Conservation (phyloP, 208 protist species). For the Lotmaria passim region DNA sequence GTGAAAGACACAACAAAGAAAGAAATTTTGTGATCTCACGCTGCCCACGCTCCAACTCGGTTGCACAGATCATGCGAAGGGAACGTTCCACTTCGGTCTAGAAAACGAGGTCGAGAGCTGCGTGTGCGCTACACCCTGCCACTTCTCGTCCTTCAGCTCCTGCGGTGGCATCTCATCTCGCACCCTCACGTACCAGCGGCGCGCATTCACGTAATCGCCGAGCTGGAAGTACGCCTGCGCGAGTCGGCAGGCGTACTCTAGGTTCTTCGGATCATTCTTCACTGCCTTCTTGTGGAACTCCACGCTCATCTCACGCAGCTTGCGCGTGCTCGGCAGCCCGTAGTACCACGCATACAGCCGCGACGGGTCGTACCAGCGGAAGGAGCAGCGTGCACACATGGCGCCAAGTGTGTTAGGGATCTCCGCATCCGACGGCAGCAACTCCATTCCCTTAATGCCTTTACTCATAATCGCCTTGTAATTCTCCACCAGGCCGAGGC, state of each 20-base stretch:
- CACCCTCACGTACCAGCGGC: conserved; percentile 83
- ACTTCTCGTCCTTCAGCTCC: conserved; percentile 74
- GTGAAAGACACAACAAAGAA: conserved; percentile 9
- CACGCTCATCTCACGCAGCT: conserved; percentile 59
- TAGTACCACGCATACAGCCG: conserved; percentile 60
- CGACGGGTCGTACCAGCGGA: conserved; percentile 75
- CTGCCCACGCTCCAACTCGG: too few species aligned
- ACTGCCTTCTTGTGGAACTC: conserved; percentile 64
- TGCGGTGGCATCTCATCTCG: conserved; percentile 86
- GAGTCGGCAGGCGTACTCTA: conserved; percentile 84
- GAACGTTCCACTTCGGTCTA: conserved; percentile 83
- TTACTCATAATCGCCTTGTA: conserved; percentile 81
- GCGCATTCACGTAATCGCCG: conserved; percentile 74
- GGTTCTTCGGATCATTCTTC: conserved; percentile 67
- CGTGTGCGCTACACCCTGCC: conserved; percentile 84
- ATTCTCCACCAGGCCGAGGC: conserved; percentile 81
- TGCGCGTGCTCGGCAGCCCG: conserved; percentile 53
- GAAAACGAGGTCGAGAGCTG: conserved; percentile 76
- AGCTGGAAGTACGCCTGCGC: conserved; percentile 83
- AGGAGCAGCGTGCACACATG: conserved; percentile 76
- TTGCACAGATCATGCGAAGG: conserved; percentile 67
- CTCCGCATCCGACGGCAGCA: conserved; percentile 73
- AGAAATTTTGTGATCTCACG: too few species aligned
- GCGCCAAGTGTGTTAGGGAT: conserved; percentile 75
- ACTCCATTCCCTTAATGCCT: conserved; percentile 63